A percentile compares a stretch with the other conserved stretches of the same genome.
These are phyloP conservation scores for Adansonia madagascariensis DNA, from an alignment of 441 rosid genomes.

Conservation along the genomic window DNA sequence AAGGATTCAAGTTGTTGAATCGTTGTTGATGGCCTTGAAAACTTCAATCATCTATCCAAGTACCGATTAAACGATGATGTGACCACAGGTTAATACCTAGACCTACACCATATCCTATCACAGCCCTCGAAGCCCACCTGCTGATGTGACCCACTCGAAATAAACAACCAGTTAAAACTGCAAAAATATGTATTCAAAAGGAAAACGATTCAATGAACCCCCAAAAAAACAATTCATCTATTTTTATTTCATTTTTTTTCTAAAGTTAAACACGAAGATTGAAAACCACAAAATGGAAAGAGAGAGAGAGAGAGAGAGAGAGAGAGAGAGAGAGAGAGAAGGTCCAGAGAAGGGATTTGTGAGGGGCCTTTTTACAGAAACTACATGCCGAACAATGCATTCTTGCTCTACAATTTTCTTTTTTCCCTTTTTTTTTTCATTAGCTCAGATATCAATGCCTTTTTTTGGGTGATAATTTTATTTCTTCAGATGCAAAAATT, in stretches of 20 bases:
- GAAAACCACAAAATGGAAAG: constrained; percentile 20
- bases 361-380: constrained; percentile 8
- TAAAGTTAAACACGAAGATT: constrained; percentile 23
- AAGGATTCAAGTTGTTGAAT: constrained; percentile 4
- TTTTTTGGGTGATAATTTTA: constrained; percentile 28
- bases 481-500: constrained; percentile 28
- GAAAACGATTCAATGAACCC: too few relatives aligned
- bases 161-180: constrained; percentile 69
- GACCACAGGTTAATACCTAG: constrained; percentile 57
- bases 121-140: constrained; percentile 62
- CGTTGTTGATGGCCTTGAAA: constrained; percentile 20
- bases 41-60: constrained; percentile 32
- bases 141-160: constrained; percentile 93
- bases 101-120: constrained; percentile 52
- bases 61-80: constrained; percentile 42
- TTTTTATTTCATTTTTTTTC: background rate
- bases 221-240: background rate
- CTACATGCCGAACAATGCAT: constrained; percentile 39
- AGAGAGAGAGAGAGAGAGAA: background rate
- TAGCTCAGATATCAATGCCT: constrained; percentile 44
- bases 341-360: background rate
- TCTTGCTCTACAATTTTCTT: constrained; percentile 22
- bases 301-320: background rate
- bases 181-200: constrained; percentile 26
- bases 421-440: background rate